Evolutionary conservation across 352 stramenopile genomes (phyloP), one percentile per base, ranked within the genome.

Genomic region (Phytophthora litchii): DNA sequence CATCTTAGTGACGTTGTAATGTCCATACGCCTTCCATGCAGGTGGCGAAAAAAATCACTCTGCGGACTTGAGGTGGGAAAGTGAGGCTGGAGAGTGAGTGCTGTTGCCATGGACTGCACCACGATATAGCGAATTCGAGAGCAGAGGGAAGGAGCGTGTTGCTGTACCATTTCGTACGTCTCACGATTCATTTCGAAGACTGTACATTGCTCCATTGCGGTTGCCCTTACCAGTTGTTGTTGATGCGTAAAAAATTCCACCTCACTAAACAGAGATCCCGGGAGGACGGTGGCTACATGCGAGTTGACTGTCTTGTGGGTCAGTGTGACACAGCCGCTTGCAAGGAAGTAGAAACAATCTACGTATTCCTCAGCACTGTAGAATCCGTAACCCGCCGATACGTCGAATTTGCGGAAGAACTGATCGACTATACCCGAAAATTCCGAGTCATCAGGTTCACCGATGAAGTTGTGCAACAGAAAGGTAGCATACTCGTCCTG

Each of bases 181-280:
- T 67, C 67, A 16, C 78, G 83, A 13, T 58, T 74, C 64, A 92
- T 76, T 47, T 83, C 69, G 44, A 83, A 88, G 17, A 92, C 78
- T n/a, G 74, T 60, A 34, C 72, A 81, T 8, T 62, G 49, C 17
- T 78, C 67, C 16, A 60, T 67, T 4, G 80, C 72, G 1, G 46
- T 60, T 10, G 76, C 80, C 3, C 54, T 57, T 54, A 82, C 71
- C 42, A 77, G 70, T 4, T 79, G 73, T 20, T 63, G 61, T 49
- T 92, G 82, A 19, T 46, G 50, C 43, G 79, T 70, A 47, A 93
- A 91, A 48, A 91, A 94, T 47, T 89, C 80, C 10, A 90, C 80
- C 43, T 94, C 84, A 14, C 84, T 82, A 59, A 94, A 92, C 59
- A 94, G 75, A 12, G 78, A 77, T 0, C 74, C 80, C 70, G 29